Evolutionary conservation across 169 alveolate species (phyloP).

Genomic region (Plasmodium malariae): DNA sequence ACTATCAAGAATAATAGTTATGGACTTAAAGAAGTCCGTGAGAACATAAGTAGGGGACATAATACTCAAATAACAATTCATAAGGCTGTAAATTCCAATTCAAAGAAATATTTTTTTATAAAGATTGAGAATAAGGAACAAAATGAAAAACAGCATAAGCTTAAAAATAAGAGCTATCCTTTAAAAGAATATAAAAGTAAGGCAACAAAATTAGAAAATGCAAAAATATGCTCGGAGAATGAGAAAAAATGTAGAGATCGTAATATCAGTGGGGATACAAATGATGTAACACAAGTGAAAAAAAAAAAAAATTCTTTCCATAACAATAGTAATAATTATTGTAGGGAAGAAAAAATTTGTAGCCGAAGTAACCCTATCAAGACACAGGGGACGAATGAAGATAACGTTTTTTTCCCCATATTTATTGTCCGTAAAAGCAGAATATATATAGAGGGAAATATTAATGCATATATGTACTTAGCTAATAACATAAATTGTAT

Average conservation of each 20-base stretch:
- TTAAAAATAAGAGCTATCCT: neutral
- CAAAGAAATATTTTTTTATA: constrained; percentile 36
- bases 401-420: constrained; percentile 8
- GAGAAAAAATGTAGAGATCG: neutral
- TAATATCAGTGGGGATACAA: neutral
- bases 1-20: neutral
- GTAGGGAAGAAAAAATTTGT: neutral
- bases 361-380: neutral
- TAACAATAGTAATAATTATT: constrained; percentile 3
- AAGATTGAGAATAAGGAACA: constrained; percentile 20
- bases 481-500: constrained; percentile 18
- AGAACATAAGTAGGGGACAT: neutral
- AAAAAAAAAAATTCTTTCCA: neutral
- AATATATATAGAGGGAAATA: constrained; percentile 18
- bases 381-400: neutral
- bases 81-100: neutral
- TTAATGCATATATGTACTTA: constrained; percentile 15
- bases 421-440: constrained; percentile 4
- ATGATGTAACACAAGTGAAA: neutral
- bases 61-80: constrained; percentile 12
- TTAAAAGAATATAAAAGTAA: neutral
- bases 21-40: neutral
- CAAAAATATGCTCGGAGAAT: neutral
- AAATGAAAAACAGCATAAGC: neutral
- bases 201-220: neutral